Evolutionary conservation across 495 filamentous ascomycete species (phyloP), one percentile per base, ranked within the genome.

Genomic region (Podospora appendiculata): DNA sequence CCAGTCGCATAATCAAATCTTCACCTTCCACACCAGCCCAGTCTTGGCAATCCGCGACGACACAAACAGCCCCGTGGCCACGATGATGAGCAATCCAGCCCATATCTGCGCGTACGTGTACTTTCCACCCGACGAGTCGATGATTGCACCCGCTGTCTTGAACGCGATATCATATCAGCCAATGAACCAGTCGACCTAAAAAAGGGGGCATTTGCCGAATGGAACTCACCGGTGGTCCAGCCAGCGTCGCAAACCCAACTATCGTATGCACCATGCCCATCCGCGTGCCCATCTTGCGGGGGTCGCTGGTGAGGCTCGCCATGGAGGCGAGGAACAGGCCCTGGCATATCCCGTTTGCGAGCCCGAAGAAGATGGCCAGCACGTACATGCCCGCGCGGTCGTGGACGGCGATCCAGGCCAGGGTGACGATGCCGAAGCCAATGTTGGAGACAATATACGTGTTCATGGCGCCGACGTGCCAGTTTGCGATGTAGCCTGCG

Each of bases 251-350:
- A 45, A 73, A 70, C 6, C 62, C 67, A 3, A 60, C 51, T 35
- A 70, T 60, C 3, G 68, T 74, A 33, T 65, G 70, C 12, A 70
- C 66, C 71, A 75, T 74, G 39, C 72, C 72, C 43, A 70, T 73
- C 17, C 71, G 41, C 0, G 63, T 70, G 3, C 73, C 71, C 69
- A 74, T 70, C 61, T 69, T 70, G 14, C 59, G 46, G 1, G 63
- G 69, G 47, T 75, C 64, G 34, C 54, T 62, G n/a, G 66, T 73
- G 45, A 75, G 33, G 42, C 68, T 69, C 1, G 69, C 69, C 32
- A 76, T 54, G 14, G 67, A 61, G 32, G 63, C 58, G 17, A 60
- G 57, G 53, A 66, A 74, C 8, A 67, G 53, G 12, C 69, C 68
- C 53, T 73, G 70, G n/a, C 66, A 62, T 3, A 64, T 61, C 8